Base-by-base conservation (phyloP, 2,329 filamentous ascomycete genomes). In the Blumeria hordei region DNA sequence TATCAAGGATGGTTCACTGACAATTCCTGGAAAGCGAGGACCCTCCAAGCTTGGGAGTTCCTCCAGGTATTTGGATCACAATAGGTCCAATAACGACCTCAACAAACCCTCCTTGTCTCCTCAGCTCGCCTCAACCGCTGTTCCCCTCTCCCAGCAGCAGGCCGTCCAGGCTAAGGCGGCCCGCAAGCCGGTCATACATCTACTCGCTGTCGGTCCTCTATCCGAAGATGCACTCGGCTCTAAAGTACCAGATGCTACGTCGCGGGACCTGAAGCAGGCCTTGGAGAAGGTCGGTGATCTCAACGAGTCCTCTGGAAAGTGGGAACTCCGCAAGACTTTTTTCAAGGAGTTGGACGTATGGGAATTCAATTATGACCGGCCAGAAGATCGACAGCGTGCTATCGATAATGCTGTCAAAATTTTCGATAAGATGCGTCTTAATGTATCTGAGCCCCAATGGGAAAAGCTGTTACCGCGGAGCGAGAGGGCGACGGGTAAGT, bases 331-430 rank as follows among this genome's bases (percentile, higher is more conserved):
- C 58, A 77, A 75, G 66, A 67, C 70, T 28, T 76, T 72, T 58
- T 82, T 74, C 72, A 80, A 74, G 64, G 78, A 82, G 59, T 70
- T 82, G 12, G 77, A 82, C 59, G 75, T 80, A 21, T 82, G 75
- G 72, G 74, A 71, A 56, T 80, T 79, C 63, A 68, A 74, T 33
- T 82, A 81, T 62, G 68, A 69, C 47, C 69, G 65, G 39, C 66
- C 71, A 16, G 71, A 74, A 35, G 72, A 78, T 57, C 74, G 78
- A 34, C 70, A 85, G 63, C 67, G 72, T 61, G 73, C 76, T 58
- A 74, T 81, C 63, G 71, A 83, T 66, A 73, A 79, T 60, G 78
- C 78, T 12, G 71, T 80, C 56, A 72, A 70, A 57, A 68, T 73
- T 55, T 82, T 74, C 59, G 78, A 82, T 64, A 76, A 74, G 63